These are phyloP conservation scores for Parachlorella kessleri DNA, from an alignment of 139 green algal species.

Conservation along the genomic window DNA sequence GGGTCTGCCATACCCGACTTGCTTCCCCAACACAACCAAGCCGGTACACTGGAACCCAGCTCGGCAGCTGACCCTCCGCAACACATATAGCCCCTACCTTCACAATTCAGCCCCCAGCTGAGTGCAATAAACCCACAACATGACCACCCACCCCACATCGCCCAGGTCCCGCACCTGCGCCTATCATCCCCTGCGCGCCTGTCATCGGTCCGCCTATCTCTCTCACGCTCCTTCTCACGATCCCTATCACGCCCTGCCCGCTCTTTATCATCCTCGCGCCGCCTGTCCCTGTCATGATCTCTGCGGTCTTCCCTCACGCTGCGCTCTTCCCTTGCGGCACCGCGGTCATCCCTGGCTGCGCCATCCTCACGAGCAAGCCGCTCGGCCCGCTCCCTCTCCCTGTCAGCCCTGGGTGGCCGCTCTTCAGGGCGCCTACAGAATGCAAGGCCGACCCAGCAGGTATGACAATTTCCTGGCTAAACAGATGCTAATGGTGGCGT, in stretches of 20 bases:
- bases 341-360: not conserved
- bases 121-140: not conserved
- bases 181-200: not conserved
- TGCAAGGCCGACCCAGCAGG: too few relatives aligned
- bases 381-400: not conserved
- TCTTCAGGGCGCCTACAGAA: not conserved
- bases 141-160: constrained; percentile 13
- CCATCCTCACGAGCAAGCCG: not conserved
- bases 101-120: not conserved
- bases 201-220: not conserved
- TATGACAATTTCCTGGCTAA: not conserved
- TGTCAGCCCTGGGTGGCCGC: not conserved
- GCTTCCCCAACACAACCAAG: too few relatives aligned
- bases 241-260: too few relatives aligned
- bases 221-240: not conserved
- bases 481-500: too few relatives aligned
- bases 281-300: not conserved
- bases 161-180: not conserved
- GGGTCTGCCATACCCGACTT: too few relatives aligned
- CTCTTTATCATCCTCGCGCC: not conserved
- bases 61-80: not conserved
- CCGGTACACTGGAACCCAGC: not conserved
- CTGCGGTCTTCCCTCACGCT: not conserved
- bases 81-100: not conserved
- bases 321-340: not conserved